phyloP scores from a whole-genome alignment of 73 alveolate species.

The Strombidium stylifer region DNA sequence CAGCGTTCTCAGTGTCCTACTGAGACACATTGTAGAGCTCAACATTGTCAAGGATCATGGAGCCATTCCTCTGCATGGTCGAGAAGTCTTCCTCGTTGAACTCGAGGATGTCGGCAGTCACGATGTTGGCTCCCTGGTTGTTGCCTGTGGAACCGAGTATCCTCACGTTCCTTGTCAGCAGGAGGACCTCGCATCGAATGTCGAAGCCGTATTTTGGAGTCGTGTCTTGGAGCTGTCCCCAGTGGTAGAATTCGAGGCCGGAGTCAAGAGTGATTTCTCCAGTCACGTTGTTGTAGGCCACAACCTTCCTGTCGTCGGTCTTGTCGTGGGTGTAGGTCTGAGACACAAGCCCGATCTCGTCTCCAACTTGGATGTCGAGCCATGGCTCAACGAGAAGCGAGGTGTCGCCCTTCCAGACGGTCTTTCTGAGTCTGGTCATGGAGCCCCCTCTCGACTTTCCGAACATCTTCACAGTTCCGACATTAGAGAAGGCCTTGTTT shows the following conservation, averaged over 20 bases:
- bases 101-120: conserved; percentile 24
- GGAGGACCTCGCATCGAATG: conserved; percentile 20
- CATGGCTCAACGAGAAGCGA: background rate
- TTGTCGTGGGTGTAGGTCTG: background rate
- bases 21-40: conserved; percentile 24
- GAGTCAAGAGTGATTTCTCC: background rate
- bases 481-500: conserved; percentile 12
- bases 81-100: background rate
- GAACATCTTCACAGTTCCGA: background rate
- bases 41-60: conserved; percentile 2
- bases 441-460: conserved; percentile 13
- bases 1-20: conserved; percentile 27
- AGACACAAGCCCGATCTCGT: conserved; percentile 4
- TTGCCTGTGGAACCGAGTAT: conserved; percentile 1
- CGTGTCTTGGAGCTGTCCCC: conserved; percentile 6
- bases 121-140: conserved; percentile 24
- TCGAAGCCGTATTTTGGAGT: conserved; percentile 21
- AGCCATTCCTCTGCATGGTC: background rate
- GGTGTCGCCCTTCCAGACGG: background rate
- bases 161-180: conserved; percentile 17
- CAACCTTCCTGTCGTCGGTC: conserved; percentile 1
- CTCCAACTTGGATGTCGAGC: conserved; percentile 15
- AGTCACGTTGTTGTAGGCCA: conserved; percentile 3
- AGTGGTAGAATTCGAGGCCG: background rate
- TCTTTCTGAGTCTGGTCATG: background rate